A percentile compares a stretch with the other conserved stretches of the same genome.
Evolutionary conservation across 2,329 filamentous ascomycete genomes (phyloP).

Genomic region (Fusarium sp.): DNA sequence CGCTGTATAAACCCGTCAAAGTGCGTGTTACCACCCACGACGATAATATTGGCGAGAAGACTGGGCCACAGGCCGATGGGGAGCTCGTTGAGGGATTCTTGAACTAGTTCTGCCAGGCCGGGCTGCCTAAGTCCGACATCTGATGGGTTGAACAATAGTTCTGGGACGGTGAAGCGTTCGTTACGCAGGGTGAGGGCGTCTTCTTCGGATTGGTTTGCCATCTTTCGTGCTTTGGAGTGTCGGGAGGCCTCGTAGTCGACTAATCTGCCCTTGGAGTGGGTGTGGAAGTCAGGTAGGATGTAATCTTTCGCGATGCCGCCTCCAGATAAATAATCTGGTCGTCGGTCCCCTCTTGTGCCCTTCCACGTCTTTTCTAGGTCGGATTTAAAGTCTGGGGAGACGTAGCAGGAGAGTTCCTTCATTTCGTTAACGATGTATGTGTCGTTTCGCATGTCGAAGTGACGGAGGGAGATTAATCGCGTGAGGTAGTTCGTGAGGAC

Average conservation of each 20-base stretch:
- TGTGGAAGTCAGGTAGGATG: conserved; percentile 83
- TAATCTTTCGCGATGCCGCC: conserved; percentile 85
- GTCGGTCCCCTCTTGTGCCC: conserved; percentile 70
- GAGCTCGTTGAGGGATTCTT: conserved; percentile 79
- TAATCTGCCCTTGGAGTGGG: conserved; percentile 71
- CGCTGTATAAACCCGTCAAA: conserved; percentile 85
- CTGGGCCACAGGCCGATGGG: conserved; percentile 87
- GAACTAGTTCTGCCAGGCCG: conserved; percentile 83
- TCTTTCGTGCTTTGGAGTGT: conserved; percentile 63
- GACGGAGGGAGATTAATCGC: conserved; percentile 86
- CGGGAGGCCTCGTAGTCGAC: conserved; percentile 79
- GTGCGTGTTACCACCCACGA: conserved; percentile 86
- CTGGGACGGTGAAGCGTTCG: conserved; percentile 90
- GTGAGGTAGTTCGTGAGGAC: conserved; percentile 93
- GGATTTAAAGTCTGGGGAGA: conserved; percentile 77
- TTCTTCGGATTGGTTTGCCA: conserved; percentile 64
- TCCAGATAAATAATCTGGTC: conserved; percentile 61
- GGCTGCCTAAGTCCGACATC: conserved; percentile 88
- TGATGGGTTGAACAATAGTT: conserved; percentile 86
- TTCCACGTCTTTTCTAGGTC: conserved; percentile 91
- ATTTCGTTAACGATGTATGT: conserved; percentile 94
- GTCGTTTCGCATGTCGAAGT: conserved; percentile 96
- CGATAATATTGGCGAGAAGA: conserved; percentile 85
- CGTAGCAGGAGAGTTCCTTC: conserved; percentile 89
- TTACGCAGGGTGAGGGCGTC: conserved; percentile 89